These are phyloP conservation scores for Exobasidium cylindrosporum DNA, from an alignment of 1,284 basidiomycete genomes.

Conservation along the genomic window DNA sequence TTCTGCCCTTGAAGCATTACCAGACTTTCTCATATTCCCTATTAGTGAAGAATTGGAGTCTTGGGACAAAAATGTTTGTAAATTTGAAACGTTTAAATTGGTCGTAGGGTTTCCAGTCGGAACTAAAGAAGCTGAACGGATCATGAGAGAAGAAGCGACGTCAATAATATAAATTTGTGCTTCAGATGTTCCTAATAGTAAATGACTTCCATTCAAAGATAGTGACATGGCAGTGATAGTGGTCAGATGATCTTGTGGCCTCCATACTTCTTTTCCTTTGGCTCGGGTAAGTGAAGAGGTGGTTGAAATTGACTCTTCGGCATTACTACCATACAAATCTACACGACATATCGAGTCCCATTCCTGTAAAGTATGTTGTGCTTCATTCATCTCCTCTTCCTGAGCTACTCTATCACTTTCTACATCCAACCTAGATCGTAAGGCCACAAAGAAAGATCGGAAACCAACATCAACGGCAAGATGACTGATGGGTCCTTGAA, in stretches of 20 bases:
- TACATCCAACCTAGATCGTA: conserved; percentile 1
- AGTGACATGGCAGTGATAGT: background rate
- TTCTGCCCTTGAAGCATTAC: background rate
- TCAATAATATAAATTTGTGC: background rate
- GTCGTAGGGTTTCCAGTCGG: background rate
- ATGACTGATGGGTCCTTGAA: conserved; percentile 1
- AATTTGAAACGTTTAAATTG: background rate
- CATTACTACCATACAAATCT: conserved; percentile 1
- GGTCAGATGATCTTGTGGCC: background rate
- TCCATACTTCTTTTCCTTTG: background rate
- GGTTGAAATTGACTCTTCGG: background rate
- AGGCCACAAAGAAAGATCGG: conserved; percentile 8
- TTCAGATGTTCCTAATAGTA: conserved; percentile 5
- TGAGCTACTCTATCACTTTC: background rate
- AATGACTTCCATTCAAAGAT: conserved; percentile 1
- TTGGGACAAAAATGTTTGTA: background rate
- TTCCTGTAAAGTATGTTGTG: background rate
- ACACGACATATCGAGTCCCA: conserved; percentile 2
- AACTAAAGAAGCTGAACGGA: conserved; percentile 1
- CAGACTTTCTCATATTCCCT: background rate
- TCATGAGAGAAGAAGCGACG: conserved; percentile 1
- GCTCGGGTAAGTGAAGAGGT: background rate
- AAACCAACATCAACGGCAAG: conserved; percentile 4
- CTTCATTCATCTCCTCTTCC: background rate
- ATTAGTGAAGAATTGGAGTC: background rate